Evolutionary conservation across 2,329 filamentous ascomycete genomes (phyloP), one percentile per base, ranked within the genome.

Genomic region (Ophiostoma novo-ulmi): DNA sequence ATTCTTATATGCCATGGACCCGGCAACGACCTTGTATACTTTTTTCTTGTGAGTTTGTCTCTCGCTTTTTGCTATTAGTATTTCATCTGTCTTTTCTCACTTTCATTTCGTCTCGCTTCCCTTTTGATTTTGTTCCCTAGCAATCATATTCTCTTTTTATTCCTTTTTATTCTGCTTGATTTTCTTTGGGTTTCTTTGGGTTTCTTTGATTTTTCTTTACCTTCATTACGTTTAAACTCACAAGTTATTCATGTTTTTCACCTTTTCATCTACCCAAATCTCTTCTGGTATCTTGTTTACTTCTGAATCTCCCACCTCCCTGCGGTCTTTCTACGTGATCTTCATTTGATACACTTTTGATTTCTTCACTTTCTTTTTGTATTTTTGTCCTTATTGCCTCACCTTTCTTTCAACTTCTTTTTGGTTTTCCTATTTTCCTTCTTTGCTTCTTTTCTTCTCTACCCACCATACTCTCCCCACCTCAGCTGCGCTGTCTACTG

Each of bases 1-100:
- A 7, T 63, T 35, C 26, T 63, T 63, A 63, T 63, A 63, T 63
- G 70, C 69, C 77, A 87, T 88, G 85, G 85, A 88, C 79, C 85
- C 85, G 69, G 83, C 83, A 61, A 90, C 88, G 31, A 89, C 89
- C 72, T 86, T 91, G 75, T 85, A 90, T 77, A 90, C 89, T 72
- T 91, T 91, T 78, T 84, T 88, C 80, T 79, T 89, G 88, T 89
- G 82, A 86, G 87, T 88, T 71, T 70, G 22, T 35, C 26, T 48
- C 17, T 61, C 20, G 5, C 38, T 55, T 11, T 22, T 8, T 22
- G n/a, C n/a, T 26, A 3, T 55, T 22, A 11, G 17, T 52, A 26
- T 22, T 55, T 55, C 8, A 26, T 22, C n/a, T n/a, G n/a, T 36
- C 26, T 17, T 61, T 36, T 20, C 14, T 20, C 44, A 48, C 13